Evolutionary conservation across 345 rosid genomes (phyloP).

Genomic region (Salix dunnii): DNA sequence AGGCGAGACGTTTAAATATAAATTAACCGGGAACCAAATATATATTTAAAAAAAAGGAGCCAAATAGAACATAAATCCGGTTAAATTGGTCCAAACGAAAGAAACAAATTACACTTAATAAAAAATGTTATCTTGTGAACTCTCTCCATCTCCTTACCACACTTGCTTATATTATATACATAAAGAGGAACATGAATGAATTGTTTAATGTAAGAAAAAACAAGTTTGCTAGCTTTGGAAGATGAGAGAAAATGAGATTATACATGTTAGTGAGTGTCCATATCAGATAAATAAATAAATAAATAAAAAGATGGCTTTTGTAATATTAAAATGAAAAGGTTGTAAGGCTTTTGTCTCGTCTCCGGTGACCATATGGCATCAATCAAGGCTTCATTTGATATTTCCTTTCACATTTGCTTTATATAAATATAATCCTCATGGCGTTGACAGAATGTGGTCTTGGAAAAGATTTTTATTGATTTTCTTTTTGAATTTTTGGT

Average conservation of each 20-base stretch:
- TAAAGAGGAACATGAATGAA: neutral
- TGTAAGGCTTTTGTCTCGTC: conserved; percentile 49
- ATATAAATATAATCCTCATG: conserved; percentile 24
- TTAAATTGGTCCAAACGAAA: conserved; percentile 7
- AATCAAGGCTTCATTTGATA: conserved; percentile 44
- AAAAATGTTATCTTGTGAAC: conserved; percentile 13
- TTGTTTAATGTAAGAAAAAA: conserved; percentile 29
- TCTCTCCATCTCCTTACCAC: conserved; percentile 15
- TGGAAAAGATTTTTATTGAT: conserved; percentile 19
- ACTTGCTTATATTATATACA: neutral
- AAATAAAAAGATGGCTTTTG: conserved; percentile 7
- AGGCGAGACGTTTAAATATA: no score
- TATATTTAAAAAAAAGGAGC: neutral
- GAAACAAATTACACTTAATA: neutral
- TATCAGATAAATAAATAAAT: conserved; percentile 37
- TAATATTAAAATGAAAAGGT: conserved; percentile 12
- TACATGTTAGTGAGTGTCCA: conserved; percentile 56
- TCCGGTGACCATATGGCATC: conserved; percentile 21
- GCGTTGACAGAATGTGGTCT: conserved; percentile 26
- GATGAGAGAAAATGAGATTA: conserved; percentile 23
- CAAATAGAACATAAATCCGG: neutral
- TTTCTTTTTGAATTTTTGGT: neutral
- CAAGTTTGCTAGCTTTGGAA: conserved; percentile 40
- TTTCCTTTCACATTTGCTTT: conserved; percentile 3
- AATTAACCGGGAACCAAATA: no score